Base-by-base conservation (phyloP, 192 early-diverging fungal genomes). In the Coemansia erecta region DNA sequence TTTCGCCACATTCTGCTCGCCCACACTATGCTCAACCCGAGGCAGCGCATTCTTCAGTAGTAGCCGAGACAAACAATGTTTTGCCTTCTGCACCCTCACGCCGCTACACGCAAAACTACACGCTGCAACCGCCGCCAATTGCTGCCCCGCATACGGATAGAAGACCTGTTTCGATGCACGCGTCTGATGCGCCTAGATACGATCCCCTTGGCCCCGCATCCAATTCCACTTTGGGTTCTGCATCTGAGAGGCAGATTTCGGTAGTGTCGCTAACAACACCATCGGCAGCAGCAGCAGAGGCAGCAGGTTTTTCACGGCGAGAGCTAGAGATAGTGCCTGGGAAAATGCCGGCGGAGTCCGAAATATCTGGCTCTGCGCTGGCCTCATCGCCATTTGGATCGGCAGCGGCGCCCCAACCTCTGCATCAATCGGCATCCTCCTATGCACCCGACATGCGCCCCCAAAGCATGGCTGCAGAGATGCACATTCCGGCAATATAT, bases 401-500 rank as follows among this genome's bases (percentile, higher is more conserved):
- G 69, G 54, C 75, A 55, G 53, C 22, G 45, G 58, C 64, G 28
- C 75, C 75, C 75, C 75, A 77, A 77, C 68, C 55, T 39, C 66
- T 71, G 69, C 69, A 71, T 43, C 49, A 56, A 50, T 55, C 65
- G 75, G 75, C 61, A 62, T 55, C 59, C 12, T 43, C 62, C 21
- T 58, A 77, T 64, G 68, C 69, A 42, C 41, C 49, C 11, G 55
- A 50, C 26, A 68, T 72, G 68, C 69, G 61, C 47, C 60, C 53
- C 31, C 43, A 61, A 57, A 63, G 60, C 55, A 43, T 49, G 17
- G 52, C 55, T 56, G 68, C 68, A 53, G 35, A 47, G 12, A 47
- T 42, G 52, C 61, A 68, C 59, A 51, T 58, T 19, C 50, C 67
- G 73, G 73, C 73, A 77, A 77, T 77, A 56, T 77, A 77, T 70